Evolutionary conservation across 2,329 filamentous ascomycete genomes (phyloP), one percentile per base, ranked within the genome.

Genomic region (Arthrobotrys musiformis): DNA sequence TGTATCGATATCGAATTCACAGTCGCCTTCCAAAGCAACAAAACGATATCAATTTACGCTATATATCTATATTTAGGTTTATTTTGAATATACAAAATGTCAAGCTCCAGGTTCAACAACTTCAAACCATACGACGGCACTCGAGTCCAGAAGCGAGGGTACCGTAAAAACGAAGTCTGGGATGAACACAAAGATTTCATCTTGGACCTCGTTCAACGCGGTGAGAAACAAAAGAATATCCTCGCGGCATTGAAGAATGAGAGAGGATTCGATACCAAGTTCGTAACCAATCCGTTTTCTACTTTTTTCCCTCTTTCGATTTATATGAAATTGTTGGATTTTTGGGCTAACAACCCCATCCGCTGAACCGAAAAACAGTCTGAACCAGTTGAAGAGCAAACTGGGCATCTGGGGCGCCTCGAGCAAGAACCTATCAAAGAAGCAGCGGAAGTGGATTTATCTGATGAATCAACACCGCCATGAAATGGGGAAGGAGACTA

Each of bases 151-250:
- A 76, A 69, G 44, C 70, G 70, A 17, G 58, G 46, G 7, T 76
- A 76, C 19, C 70, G 70, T 42, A 56, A n/a, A 42, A 69, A 37
- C 8, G 70, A 76, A n/a, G 37, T 28, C 0, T 76, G 70, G 70
- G 63, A 69, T 30, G 63, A 76, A n/a, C 70, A 76, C 19, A 76
- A 70, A 50, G 63, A 76, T 13, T 69, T 69, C 26, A 64, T 76
- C n/a, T 17, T 76, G 3, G 37, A 30, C 15, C 70, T 76, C 9
- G n/a, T 54, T 1, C 40, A 64, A 9, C 33, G 62, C 1, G 68
- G 68, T 15, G 48, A 52, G 9, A 76, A 60, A 13, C 70, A 76
- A 8, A 28, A 48, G n/a, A 19, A 33, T 22, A 76, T 76, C 11
- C 28, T 76, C 11, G 40, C 40, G 30, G 48, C 70, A 8, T 28